Percentiles rank a stretch among this genome's conserved stretches.
Evolutionary conservation across 2,329 filamentous ascomycete species (phyloP).

Genomic region (Sclerotinia subarctica): DNA sequence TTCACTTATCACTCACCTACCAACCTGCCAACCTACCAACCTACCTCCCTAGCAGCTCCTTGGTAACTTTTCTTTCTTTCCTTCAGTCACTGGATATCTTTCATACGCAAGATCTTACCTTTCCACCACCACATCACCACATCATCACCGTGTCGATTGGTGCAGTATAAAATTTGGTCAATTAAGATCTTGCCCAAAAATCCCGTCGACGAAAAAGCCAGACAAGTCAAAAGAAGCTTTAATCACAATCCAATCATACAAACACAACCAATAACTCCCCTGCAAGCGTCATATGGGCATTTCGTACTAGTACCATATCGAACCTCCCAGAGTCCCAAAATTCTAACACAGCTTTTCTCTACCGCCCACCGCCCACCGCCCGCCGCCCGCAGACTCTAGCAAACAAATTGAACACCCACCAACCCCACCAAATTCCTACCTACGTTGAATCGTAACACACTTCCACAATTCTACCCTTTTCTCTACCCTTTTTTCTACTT

Average conservation of each 20-base stretch:
- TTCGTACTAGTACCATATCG: slow-evolving; percentile 5
- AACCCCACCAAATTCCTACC: slow-evolving; percentile 15
- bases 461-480: slow-evolving; percentile 9
- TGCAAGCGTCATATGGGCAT: slow-evolving; percentile 10
- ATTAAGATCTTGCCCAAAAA: not conserved
- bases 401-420: slow-evolving; percentile 16
- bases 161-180: not conserved
- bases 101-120: not conserved
- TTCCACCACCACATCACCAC: not conserved
- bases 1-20: not conserved
- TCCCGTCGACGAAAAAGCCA: not conserved
- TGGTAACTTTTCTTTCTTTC: not conserved
- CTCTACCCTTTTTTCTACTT: not conserved
- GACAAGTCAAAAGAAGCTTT: not conserved
- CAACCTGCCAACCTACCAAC: not conserved
- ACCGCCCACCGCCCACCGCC: no score
- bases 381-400: not conserved
- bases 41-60: not conserved
- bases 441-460: slow-evolving; percentile 15
- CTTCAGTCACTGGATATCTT: not conserved
- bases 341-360: slow-evolving; percentile 7
- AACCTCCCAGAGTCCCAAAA: slow-evolving; percentile 11
- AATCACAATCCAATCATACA: not conserved
- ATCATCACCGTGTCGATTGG: not conserved
- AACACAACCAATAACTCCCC: slow-evolving; percentile 1